These are phyloP conservation scores for Coemansia javaensis DNA, from an alignment of 192 early-diverging fungal genomes.

Conservation along the genomic window DNA sequence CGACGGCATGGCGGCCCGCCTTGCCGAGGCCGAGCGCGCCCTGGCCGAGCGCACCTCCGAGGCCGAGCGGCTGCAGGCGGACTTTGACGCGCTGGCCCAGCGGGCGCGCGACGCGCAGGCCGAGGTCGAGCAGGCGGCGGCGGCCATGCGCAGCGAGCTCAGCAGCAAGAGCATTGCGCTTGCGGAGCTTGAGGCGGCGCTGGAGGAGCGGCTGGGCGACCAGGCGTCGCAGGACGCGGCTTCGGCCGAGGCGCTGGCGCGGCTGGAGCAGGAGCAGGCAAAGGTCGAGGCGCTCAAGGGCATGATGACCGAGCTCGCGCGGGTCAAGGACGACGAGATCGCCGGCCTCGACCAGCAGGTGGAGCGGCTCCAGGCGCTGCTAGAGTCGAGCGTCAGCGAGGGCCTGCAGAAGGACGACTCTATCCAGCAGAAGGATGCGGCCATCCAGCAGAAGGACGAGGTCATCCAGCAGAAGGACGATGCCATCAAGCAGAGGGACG, in stretches of 20 bases:
- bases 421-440: constrained; percentile 11
- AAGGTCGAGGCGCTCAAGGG: constrained; percentile 27
- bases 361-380: constrained; percentile 9
- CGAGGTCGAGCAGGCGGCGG: constrained; percentile 25
- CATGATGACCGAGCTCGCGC: constrained; percentile 47
- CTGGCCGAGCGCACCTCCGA: not conserved
- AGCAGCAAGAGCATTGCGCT: constrained; percentile 23
- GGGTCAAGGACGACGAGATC: constrained; percentile 39
- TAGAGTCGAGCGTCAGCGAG: constrained; percentile 26
- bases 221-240: too few species aligned
- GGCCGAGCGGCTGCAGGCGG: constrained; percentile 3
- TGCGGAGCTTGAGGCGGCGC: constrained; percentile 18
- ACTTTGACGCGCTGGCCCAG: constrained; percentile 7
- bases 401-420: constrained; percentile 29
- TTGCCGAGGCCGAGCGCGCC: not conserved
- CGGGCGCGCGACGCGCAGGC: constrained; percentile 13
- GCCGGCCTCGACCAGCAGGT: constrained; percentile 22
- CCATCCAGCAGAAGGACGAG: constrained; percentile 11
- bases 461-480: constrained; percentile 2
- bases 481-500: not conserved
- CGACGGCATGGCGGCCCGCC: too few species aligned
- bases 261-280: constrained; percentile 5
- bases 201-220: constrained; percentile 5
- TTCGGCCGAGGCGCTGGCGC: not conserved
- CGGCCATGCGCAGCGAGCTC: constrained; percentile 15